Base-by-base conservation (phyloP, 345 rosid species). In the Syzygium aromaticum region DNA sequence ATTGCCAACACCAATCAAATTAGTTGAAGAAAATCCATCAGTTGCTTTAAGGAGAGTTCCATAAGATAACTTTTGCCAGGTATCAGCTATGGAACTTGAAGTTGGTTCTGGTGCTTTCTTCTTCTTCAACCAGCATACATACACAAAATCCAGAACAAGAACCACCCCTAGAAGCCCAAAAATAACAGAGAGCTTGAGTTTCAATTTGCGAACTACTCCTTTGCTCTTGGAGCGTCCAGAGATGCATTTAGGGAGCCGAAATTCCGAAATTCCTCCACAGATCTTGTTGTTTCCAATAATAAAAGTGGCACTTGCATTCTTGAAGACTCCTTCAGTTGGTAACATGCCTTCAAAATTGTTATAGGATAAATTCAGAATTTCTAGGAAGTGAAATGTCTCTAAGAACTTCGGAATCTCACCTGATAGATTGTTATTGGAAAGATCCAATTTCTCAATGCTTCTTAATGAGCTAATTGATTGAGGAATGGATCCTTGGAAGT, bases 351-450 rank as follows among this genome's bases (percentile, higher is more conserved):
- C 85, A 23, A 90, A 84, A 16, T 89, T 84, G 78, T 89, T 91
- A 85, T 83, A 84, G 67, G 90, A 91, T 3, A 91, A 87, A 86
- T 91, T 86, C 40, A 90, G 43, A 19, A 43, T 21, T 67, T 88
- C 11, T 7, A 87, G 6, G 8, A 87, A 57, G 3, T 30, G 22
- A 38, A 89, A 46, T 21, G 67, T 28, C 38, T 52, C 80, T 25
- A 91, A 77, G 80, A 54, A 78, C 23, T 85, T 83, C 0, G 89
- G 91, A 53, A 91, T 87, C 49, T 64, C 56, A 2, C 90, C 88
- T 0, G 90, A 88, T n/a, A 91, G 54, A 73, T 90, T 90, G 43
- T 90, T 91, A 16, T 51, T 87, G 1, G 91, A 91, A 28, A 91
- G 88, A 84, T 91, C 84, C 22, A 89, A 11, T 30, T 8, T n/a